phyloP scores from a whole-genome alignment of 805 yeast genomes.

The Candida vaughaniae region DNA sequence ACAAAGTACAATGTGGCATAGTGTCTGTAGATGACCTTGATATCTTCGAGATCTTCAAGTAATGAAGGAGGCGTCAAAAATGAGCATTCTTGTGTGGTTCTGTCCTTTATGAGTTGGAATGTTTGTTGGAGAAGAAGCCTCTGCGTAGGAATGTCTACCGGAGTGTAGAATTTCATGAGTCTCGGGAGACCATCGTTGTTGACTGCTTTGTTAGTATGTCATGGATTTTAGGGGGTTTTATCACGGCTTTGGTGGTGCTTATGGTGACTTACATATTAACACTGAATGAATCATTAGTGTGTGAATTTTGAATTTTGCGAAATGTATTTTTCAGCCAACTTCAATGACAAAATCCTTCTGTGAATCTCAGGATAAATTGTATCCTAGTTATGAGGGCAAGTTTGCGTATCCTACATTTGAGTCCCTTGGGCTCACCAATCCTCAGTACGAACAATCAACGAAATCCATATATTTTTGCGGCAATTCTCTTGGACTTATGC shows the following conservation, averaged over 20 bases:
- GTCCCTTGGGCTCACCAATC: constrained; percentile 50
- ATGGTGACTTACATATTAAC: constrained; percentile 65
- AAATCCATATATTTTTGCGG: constrained; percentile 74
- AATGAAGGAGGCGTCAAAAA: constrained; percentile 88
- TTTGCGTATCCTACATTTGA: constrained; percentile 68
- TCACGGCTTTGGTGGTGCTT: no score
- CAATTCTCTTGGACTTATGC: constrained; percentile 92
- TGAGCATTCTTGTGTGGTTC: constrained; percentile 79
- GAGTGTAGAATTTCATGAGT: constrained; percentile 86
- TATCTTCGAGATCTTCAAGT: constrained; percentile 64
- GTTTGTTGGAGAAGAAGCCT: constrained; percentile 78
- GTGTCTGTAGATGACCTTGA: constrained; percentile 88
- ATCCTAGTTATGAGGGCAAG: constrained; percentile 37
- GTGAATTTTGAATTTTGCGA: neutral
- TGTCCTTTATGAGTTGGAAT: constrained; percentile 65
- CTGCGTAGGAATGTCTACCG: constrained; percentile 83
- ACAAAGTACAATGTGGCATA: constrained; percentile 97
- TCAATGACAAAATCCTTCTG: constrained; percentile 5
- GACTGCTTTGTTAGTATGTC: constrained; percentile 40
- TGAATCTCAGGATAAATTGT: constrained; percentile 7
- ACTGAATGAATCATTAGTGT: constrained; percentile 78
- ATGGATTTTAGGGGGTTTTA: neutral
- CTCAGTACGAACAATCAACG: constrained; percentile 13
- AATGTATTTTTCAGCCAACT: neutral
- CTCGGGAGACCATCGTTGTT: constrained; percentile 91